Base-by-base conservation (phyloP, 2,329 filamentous ascomycete genomes). In the Tolypocladium tropicale region DNA sequence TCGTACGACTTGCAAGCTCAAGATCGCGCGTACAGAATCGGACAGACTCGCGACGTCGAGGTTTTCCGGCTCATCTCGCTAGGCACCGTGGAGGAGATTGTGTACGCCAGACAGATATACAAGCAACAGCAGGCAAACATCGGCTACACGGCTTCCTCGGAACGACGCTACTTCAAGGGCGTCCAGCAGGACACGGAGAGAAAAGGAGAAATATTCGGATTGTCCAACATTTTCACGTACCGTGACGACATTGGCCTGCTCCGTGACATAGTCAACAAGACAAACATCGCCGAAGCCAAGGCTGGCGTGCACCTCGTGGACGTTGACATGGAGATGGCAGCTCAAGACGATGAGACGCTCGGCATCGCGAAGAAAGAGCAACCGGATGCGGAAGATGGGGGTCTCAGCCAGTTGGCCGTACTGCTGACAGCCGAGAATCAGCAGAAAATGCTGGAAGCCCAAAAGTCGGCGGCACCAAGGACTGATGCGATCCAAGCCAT, bases 81-180 rank as follows among this genome's bases (percentile, higher is more conserved):
- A 1, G 94, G 94, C 0, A 97, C 94, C 0, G 90, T 99, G 18
- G 94, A 99, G 67, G 94, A 99, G 70, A 94, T 96, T 55, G 90
- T 97, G 9, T 99, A 99, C 65, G 94, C 93, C 0, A 82, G 94
- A 7, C 94, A 99, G 65, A 94, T 99, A 41, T 99, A 99, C 78
- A 99, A 99, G 70, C 94, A 99, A 67, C 94, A 99, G 66, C 94
- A 97, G 73, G 93, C 94, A 30, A 97, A 96, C 65, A 97, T 99
- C 57, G 94, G 90, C 1, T 97, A 99, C 71, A 95, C 86, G 36
- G 94, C 94, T 0, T 95, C 90, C 0, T 88, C 86, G 6, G 94
- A 99, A 70, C 85, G 94, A 4, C 84, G 94, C 2, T 99, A 99
- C 70, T 99, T 99, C 75, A 91, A 88, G 62, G 94, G 94, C 43